Base-by-base conservation (phyloP, 345 rosid species). In the Orychophragmus violaceus region DNA sequence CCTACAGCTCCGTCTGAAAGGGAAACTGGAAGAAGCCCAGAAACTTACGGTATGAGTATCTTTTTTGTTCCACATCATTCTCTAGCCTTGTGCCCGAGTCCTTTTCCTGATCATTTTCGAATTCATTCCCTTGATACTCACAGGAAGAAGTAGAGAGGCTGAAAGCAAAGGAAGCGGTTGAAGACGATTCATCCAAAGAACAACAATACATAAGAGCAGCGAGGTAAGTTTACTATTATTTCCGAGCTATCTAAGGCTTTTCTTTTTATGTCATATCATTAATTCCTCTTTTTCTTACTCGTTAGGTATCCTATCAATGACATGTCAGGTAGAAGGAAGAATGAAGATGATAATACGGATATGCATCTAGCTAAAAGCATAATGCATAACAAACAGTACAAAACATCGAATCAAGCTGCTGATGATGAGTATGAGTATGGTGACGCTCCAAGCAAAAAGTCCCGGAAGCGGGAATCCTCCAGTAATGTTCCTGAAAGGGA, bases 391-490 rank as follows among this genome's bases (percentile, higher is more conserved):
- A 94, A 82, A 69, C 83, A 66, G 58, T 88, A 73, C 73, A 88
- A 83, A 70, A 66, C 84, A 70, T 74, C 89, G 18, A 88, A 90
- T 57, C 86, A 68, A 74, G 92, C 89, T 33, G 76, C 69, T 28
- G 99, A 94, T 73, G 95, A 88, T 80, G 97, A 90, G 65, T 87
- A 90, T 74, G 99, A 91, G 78, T 94, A 74, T 73, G 99, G 87
- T 16, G 92, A 82, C 22, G 85, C 85, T 56, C 90, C 95, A 41
- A 82, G 81, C 59, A 82, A 70, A 59, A 88, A 83, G 68, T 74
- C 86, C 0, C 59, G 65, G 41, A 85, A 80, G 72, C 87, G 78
- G 64, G 82, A 63, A 27, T 28, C 66, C 0, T 68, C 62, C 10
- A 78, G 35, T 35, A 78, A 53, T 29, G 32, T 54, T 32, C 64